Evolutionary conservation across 768 basidiomycete genomes (phyloP).

Genomic region (Pleurotus sapidus): DNA sequence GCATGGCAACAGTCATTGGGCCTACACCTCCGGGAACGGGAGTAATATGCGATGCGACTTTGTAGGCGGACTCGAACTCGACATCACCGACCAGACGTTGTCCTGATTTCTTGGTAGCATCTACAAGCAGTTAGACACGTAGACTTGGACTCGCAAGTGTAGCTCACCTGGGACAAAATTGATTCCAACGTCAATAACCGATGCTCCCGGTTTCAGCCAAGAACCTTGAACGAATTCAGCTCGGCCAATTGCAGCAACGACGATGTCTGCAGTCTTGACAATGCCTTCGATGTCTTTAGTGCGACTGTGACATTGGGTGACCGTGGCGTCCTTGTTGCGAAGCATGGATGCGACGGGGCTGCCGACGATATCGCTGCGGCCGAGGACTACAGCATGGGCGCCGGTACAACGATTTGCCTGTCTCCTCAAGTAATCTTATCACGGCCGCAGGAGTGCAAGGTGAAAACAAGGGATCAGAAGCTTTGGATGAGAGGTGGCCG

Average conservation of each 20-base stretch:
- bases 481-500: slow-evolving; percentile 88
- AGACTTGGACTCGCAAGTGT: background rate
- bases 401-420: slow-evolving; percentile 78
- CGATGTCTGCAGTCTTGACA: slow-evolving; percentile 84
- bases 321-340: slow-evolving; percentile 87
- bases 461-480: slow-evolving; percentile 83
- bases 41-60: slow-evolving; percentile 86
- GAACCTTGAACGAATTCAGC: slow-evolving; percentile 87
- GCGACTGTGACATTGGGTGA: slow-evolving; percentile 95
- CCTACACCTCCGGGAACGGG: slow-evolving; percentile 99
- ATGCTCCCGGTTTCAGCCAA: slow-evolving; percentile 94
- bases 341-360: slow-evolving; percentile 92
- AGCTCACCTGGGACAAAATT: slow-evolving; percentile 85
- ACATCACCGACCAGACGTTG: slow-evolving; percentile 97
- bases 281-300: slow-evolving; percentile 80
- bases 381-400: slow-evolving; percentile 86
- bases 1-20: slow-evolving; percentile 99
- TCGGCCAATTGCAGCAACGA: slow-evolving; percentile 97
- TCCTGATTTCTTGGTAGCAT: slow-evolving; percentile 90
- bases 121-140: slow-evolving; percentile 31
- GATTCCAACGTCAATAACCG: slow-evolving; percentile 97
- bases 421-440: slow-evolving; percentile 85
- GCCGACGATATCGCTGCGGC: slow-evolving; percentile 97
- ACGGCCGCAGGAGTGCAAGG: slow-evolving; percentile 97
- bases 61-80: slow-evolving; percentile 73